Evolutionary conservation across 129 eudicot genomes (phyloP).

Genomic region (Saposhnikovia divaricata): DNA sequence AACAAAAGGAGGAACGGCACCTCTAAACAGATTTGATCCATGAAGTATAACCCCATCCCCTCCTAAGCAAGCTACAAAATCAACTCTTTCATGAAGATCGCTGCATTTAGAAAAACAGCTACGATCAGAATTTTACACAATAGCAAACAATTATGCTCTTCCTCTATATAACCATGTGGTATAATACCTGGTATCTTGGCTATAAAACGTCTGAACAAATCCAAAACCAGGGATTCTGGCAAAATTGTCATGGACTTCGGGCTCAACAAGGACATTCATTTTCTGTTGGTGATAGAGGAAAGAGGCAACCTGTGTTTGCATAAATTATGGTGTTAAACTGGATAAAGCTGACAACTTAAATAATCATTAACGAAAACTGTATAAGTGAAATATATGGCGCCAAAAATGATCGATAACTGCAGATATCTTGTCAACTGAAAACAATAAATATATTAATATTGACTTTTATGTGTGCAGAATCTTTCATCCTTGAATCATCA

Average conservation of each 20-base stretch:
- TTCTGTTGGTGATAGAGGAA: constrained; percentile 83
- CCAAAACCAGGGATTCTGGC: constrained; percentile 98
- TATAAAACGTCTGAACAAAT: constrained; percentile 93
- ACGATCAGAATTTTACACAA: constrained; percentile 16
- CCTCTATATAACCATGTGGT: neutral
- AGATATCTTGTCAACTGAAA: neutral
- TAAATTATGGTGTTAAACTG: constrained; percentile 13
- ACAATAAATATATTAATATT: neutral
- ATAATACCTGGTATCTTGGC: constrained; percentile 89
- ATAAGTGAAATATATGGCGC: neutral
- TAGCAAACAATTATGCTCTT: constrained; percentile 4
- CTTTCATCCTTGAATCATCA: neutral
- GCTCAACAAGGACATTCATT: constrained; percentile 96
- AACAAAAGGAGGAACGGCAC: constrained; percentile 94
- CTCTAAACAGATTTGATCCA: constrained; percentile 91
- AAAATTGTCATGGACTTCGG: constrained; percentile 92
- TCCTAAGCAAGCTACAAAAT: constrained; percentile 91
- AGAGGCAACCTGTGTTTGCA: constrained; percentile 70
- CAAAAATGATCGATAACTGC: neutral
- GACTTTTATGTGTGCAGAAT: neutral
- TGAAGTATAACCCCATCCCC: constrained; percentile 99
- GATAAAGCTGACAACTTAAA: neutral
- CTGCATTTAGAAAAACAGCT: constrained; percentile 28
- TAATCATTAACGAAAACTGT: neutral
- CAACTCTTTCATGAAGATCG: constrained; percentile 97